These are phyloP conservation scores for Nissolia schottii DNA, from an alignment of 306 rosid genomes.

Conservation along the genomic window DNA sequence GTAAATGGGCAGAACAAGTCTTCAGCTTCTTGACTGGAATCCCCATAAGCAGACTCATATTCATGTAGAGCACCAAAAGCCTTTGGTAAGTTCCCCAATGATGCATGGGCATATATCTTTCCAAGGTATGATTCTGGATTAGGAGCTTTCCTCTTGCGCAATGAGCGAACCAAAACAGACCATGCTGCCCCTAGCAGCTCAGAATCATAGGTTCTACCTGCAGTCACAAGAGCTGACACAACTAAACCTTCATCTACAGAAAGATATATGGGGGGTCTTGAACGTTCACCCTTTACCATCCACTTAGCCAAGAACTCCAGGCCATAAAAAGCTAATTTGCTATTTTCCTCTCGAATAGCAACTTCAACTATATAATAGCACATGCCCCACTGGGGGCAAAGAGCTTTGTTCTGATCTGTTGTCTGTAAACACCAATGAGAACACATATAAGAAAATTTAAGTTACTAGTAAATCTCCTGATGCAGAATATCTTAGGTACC, in stretches of 20 bases:
- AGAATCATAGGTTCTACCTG: constrained; percentile 66
- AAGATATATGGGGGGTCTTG: constrained; percentile 53
- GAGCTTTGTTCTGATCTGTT: constrained; percentile 88
- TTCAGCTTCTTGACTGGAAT: constrained; percentile 48
- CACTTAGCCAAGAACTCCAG: constrained; percentile 84
- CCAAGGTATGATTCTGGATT: constrained; percentile 82
- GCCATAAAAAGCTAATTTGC: constrained; percentile 74
- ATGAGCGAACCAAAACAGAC: constrained; percentile 71
- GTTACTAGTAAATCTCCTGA: background rate
- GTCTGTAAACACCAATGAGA: constrained; percentile 47
- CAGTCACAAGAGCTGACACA: constrained; percentile 71
- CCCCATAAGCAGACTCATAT: constrained; percentile 64
- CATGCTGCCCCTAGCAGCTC: constrained; percentile 78
- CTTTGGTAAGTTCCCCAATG: constrained; percentile 69
- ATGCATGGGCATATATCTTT: constrained; percentile 80
- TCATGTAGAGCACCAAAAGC: constrained; percentile 72
- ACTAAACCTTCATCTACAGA: constrained; percentile 83
- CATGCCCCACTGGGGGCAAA: constrained; percentile 78
- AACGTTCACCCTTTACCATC: constrained; percentile 77
- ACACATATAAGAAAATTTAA: constrained; percentile 18
- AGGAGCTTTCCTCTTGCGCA: constrained; percentile 74
- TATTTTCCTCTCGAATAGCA: constrained; percentile 63
- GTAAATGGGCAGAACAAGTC: constrained; percentile 89
- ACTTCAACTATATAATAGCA: constrained; percentile 61
- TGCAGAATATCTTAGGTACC: constrained; percentile 1